Base-by-base conservation (phyloP, 2,329 filamentous ascomycete species). In the Sodiomyces alkalinus region DNA sequence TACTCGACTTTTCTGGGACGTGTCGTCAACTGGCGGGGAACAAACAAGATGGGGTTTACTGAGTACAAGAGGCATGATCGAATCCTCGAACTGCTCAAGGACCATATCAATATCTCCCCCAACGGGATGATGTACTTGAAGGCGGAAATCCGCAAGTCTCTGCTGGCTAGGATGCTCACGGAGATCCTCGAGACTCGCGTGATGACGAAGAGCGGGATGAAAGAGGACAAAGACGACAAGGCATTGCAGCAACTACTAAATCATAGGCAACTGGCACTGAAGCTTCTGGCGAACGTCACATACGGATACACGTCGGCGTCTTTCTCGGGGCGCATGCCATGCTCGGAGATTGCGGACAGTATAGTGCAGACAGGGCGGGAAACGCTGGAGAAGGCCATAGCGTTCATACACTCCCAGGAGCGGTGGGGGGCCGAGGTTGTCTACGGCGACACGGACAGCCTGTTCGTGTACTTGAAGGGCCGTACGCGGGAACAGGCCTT, bases 191-290 rank as follows among this genome's bases (percentile, higher is more conserved):
- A 96, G 52, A 96, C 90, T 5, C 71, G 90, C 36, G 78, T 96
- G 19, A 98, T 98, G 90, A 80, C 98, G 33, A 98, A 98, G 54
- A 81, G 74, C 41, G 86, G 87, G 9, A 94, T 98, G 87, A 93
- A 93, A 48, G 63, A 74, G 34, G 83, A 93, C 52, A 90, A 86
- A 48, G 76, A 87, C 32, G 86, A 96, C 55, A 86, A 74, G 48
- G 69, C 71, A 0, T 55, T 96, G 11, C 87, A 96, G 43, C 76
- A 80, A 35, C 66, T 96, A 9, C 62, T 96, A 12, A 92, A 98
- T 56, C 93, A 94, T 49, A 67, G 90, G 44, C 90, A 98, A 43
- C 62, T 98, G 4, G 90, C 90, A 0, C 65, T 98, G 16, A 98
- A 98, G 48, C 64, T 98, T 6, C 81, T 98, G 21, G 90, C 90